Percentiles rank a stretch among this genome's conserved stretches.
phyloP scores from a whole-genome alignment of 108 stramenopile species.

The Stephanodiscus triporus region DNA sequence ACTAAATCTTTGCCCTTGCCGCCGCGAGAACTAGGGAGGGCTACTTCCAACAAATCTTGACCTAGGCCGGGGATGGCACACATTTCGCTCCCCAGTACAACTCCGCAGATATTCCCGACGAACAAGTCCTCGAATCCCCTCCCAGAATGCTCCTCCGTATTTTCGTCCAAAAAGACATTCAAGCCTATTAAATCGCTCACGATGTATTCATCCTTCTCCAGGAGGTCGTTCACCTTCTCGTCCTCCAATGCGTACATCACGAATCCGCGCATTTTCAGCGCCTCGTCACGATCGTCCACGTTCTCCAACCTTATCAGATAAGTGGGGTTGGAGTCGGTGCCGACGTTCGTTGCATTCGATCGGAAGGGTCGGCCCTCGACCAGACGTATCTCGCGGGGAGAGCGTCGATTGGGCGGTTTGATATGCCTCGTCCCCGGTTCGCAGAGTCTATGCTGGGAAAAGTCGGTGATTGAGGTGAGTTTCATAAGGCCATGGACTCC shows the following conservation, averaged over 20 bases:
- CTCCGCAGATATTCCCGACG: slow-evolving; percentile 68
- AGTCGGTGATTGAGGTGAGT: slow-evolving; percentile 68
- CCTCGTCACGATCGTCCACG: slow-evolving; percentile 60
- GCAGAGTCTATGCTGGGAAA: slow-evolving; percentile 60
- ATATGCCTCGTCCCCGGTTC: slow-evolving; percentile 69
- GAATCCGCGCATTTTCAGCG: slow-evolving; percentile 61
- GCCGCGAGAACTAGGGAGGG: slow-evolving; percentile 38
- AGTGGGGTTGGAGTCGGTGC: slow-evolving; percentile 26
- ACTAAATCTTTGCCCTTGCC: slow-evolving; percentile 65
- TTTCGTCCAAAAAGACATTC: slow-evolving; percentile 58
- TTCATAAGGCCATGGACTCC: slow-evolving; percentile 82
- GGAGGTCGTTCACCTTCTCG: slow-evolving; percentile 52
- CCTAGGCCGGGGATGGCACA: slow-evolving; percentile 76
- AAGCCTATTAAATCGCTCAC: slow-evolving; percentile 82
- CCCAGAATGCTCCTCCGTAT: slow-evolving; percentile 11
- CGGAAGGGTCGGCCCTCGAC: slow-evolving; percentile 54
- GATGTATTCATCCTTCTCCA: slow-evolving; percentile 62
- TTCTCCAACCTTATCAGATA: slow-evolving; percentile 73
- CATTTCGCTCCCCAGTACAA: slow-evolving; percentile 85
- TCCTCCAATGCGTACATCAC: slow-evolving; percentile 68
- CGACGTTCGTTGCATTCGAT: slow-evolving; percentile 35
- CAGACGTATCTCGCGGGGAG: slow-evolving; percentile 69
- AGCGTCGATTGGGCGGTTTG: slow-evolving; percentile 73
- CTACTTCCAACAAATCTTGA: slow-evolving; percentile 81
- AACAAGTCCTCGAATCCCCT: slow-evolving; percentile 48